Conservation (phyloP, 1,284 basidiomycete species). For the Fistulina hepatica region DNA sequence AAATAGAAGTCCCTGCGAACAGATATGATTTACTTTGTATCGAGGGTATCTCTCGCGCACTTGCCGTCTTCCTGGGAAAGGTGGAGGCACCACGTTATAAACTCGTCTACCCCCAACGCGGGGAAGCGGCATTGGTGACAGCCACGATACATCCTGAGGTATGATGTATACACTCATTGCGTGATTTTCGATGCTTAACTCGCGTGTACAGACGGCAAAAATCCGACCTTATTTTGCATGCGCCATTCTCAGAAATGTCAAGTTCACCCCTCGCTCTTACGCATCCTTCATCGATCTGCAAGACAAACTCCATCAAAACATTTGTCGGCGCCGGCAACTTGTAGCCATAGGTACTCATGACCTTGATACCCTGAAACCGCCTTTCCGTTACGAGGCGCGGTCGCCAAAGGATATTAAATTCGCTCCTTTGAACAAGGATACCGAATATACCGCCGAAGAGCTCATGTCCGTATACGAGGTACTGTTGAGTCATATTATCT, state of each 20-base stretch:
- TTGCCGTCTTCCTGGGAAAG: slow-evolving; percentile 79
- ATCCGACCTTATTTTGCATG: slow-evolving; percentile 89
- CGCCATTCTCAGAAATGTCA: slow-evolving; percentile 83
- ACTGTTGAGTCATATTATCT: slow-evolving; percentile 14
- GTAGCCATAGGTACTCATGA: slow-evolving; percentile 98
- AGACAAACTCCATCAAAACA: slow-evolving; percentile 96
- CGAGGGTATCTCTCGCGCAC: slow-evolving; percentile 87
- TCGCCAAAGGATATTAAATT: slow-evolving; percentile 89
- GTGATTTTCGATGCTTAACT: slow-evolving; percentile 2
- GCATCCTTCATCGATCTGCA: slow-evolving; percentile 97
- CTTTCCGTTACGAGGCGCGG: slow-evolving; percentile 88
- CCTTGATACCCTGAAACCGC: slow-evolving; percentile 77
- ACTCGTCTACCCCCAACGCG: slow-evolving; percentile 56
- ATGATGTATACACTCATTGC: slow-evolving; percentile 17
- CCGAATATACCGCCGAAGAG: slow-evolving; percentile 70
- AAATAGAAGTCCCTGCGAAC: slow-evolving; percentile 98
- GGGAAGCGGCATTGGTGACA: slow-evolving; percentile 56
- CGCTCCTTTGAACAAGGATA: slow-evolving; percentile 70
- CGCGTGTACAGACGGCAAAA: slow-evolving; percentile 49
- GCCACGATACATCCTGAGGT: slow-evolving; percentile 65
- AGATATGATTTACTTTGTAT: slow-evolving; percentile 98
- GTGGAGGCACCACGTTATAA: slow-evolving; percentile 63
- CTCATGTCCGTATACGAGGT: slow-evolving; percentile 90
- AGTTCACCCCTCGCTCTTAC: slow-evolving; percentile 84
- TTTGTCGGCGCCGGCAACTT: slow-evolving; percentile 83